A percentile compares a stretch with the other conserved stretches of the same genome.
phyloP scores from a whole-genome alignment of 1,139 yeast species.

The Yamadazyma blattariae region DNA sequence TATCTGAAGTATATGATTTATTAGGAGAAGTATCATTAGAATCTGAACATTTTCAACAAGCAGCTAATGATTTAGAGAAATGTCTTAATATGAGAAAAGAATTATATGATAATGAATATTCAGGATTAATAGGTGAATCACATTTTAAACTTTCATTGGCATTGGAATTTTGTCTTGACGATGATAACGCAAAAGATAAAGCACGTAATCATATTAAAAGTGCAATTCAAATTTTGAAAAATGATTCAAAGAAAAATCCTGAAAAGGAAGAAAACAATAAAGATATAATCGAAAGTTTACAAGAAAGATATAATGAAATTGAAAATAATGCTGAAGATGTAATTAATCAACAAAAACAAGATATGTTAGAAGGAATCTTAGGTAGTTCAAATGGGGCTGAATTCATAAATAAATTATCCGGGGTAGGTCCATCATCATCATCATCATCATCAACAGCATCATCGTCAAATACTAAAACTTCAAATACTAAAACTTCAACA shows the following conservation, averaged over 20 bases:
- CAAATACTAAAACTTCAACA: too few relatives aligned
- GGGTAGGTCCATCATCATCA: slow-evolving; percentile 2
- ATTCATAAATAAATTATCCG: slow-evolving; percentile 6
- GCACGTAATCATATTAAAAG: slow-evolving; percentile 58
- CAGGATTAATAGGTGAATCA: slow-evolving; percentile 70
- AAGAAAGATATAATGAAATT: slow-evolving; percentile 51
- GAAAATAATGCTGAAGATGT: slow-evolving; percentile 51
- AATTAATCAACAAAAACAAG: slow-evolving; percentile 52
- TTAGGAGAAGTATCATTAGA: slow-evolving; percentile 89
- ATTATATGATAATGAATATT: slow-evolving; percentile 46
- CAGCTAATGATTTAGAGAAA: slow-evolving; percentile 61
- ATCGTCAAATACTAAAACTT: too few relatives aligned
- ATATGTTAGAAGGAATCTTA: slow-evolving; percentile 59
- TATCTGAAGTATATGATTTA: slow-evolving; percentile 75
- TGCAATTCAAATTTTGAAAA: slow-evolving; percentile 62
- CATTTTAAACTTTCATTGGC: slow-evolving; percentile 83
- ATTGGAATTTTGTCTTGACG: slow-evolving; percentile 63
- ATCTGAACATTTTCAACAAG: slow-evolving; percentile 77
- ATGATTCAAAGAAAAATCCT: slow-evolving; percentile 28
- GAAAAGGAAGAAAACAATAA: slow-evolving; percentile 41
- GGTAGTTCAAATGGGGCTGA: slow-evolving; percentile 39
- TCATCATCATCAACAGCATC: neutral
- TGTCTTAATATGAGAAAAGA: slow-evolving; percentile 56
- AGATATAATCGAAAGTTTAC: slow-evolving; percentile 53
- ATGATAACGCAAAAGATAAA: slow-evolving; percentile 41